These are phyloP conservation scores for Trichophyton verrucosum DNA, from an alignment of 2,329 filamentous ascomycete genomes.

Conservation along the genomic window DNA sequence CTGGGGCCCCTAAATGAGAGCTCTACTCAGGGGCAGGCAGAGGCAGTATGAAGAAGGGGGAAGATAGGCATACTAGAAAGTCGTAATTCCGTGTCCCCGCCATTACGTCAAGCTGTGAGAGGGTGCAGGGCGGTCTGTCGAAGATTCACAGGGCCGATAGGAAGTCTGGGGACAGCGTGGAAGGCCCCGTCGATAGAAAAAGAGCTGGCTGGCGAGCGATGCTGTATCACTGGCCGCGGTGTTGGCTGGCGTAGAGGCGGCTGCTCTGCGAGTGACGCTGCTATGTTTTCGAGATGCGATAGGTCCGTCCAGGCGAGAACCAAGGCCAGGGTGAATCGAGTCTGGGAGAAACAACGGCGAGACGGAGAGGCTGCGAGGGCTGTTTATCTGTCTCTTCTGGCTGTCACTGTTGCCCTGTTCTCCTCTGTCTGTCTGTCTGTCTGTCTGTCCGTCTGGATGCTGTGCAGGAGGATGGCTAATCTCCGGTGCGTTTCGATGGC, in stretches of 20 bases:
- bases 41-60: neutral
- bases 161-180: neutral
- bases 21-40: neutral
- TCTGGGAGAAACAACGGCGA: too few species aligned
- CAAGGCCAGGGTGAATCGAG: too few species aligned
- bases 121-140: neutral
- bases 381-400: neutral
- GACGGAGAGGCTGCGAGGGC: too few species aligned
- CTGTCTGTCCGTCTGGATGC: neutral
- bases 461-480: neutral
- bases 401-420: neutral
- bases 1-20: neutral
- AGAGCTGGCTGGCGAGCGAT: neutral
- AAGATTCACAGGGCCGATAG: neutral
- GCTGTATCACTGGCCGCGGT: neutral
- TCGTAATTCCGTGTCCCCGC: conserved; percentile 98
- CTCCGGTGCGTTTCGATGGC: neutral
- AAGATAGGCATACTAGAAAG: conserved; percentile 64
- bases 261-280: too few species aligned
- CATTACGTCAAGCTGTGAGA: conserved; percentile 42
- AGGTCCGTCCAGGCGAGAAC: too few species aligned
- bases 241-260: too few species aligned
- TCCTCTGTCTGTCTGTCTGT: neutral
- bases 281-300: too few species aligned
- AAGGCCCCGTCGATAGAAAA: neutral